Percentiles rank a stretch among this genome's conserved stretches.
Evolutionary conservation across 345 rosid species (phyloP).

Genomic region (Lepidium didymum): DNA sequence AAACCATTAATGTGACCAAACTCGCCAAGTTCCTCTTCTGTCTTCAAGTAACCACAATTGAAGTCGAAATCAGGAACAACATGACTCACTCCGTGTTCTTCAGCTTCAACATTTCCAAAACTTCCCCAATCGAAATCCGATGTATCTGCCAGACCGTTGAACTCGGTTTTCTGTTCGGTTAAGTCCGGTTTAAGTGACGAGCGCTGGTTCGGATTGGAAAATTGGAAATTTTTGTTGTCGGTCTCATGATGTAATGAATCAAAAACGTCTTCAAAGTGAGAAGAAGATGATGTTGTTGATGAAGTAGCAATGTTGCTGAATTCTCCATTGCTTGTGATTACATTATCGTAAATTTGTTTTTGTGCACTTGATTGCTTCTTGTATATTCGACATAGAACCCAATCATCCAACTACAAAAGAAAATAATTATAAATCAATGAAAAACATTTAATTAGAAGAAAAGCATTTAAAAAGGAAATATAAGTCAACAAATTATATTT

Average conservation of each 20-base stretch:
- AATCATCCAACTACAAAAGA: conserved; percentile 67
- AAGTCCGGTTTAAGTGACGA: conserved; percentile 31
- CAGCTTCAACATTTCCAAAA: conserved; percentile 16
- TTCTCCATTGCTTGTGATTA: conserved; percentile 38
- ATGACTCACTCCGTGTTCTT: conserved; percentile 30
- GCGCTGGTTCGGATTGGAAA: conserved; percentile 8
- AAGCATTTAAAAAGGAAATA: no score
- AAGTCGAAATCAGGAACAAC: conserved; percentile 24
- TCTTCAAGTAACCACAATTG: conserved; percentile 34
- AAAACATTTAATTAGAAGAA: no score
- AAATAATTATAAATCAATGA: background rate
- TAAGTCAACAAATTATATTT: no score
- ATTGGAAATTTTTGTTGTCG: conserved; percentile 32
- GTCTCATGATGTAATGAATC: conserved; percentile 37
- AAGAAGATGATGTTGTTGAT: conserved; percentile 47
- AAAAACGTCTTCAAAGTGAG: conserved; percentile 69
- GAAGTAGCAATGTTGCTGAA: conserved; percentile 45
- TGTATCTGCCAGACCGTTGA: background rate
- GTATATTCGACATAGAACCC: conserved; percentile 94
- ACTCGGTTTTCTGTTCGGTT: conserved; percentile 35
- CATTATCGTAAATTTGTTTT: conserved; percentile 30
- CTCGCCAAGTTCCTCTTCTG: conserved; percentile 8
- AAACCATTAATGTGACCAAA: conserved; percentile 4
- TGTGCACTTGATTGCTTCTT: conserved; percentile 69
- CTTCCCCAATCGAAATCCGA: conserved; percentile 47